A percentile compares a stretch with the other conserved stretches of the same genome.
These are phyloP conservation scores for Prunus salicina DNA, from an alignment of 306 rosid species.

Conservation along the genomic window DNA sequence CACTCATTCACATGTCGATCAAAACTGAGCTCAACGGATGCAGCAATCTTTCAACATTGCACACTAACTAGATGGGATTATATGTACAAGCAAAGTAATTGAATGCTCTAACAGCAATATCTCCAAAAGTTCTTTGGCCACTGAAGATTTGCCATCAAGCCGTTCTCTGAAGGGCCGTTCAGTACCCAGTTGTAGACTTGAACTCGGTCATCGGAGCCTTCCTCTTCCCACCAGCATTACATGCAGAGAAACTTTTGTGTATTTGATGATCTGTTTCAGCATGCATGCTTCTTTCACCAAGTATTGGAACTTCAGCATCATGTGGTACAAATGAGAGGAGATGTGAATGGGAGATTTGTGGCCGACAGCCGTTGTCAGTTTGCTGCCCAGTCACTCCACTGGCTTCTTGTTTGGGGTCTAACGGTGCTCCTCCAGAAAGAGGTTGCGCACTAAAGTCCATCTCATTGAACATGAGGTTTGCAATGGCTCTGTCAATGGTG, in stretches of 20 bases:
- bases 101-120: neutral
- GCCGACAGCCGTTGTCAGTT: slow-evolving; percentile 9
- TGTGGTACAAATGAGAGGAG: neutral
- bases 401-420: slow-evolving; percentile 21
- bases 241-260: neutral
- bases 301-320: slow-evolving; percentile 44
- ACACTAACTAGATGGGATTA: slow-evolving; percentile 13
- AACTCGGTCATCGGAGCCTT: slow-evolving; percentile 31
- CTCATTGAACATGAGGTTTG: slow-evolving; percentile 73
- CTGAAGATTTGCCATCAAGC: neutral
- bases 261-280: neutral
- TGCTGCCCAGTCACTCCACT: neutral
- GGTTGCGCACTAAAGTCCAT: slow-evolving; percentile 35
- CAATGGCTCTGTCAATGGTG: slow-evolving; percentile 73
- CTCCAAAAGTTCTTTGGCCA: neutral
- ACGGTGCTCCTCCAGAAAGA: slow-evolving; percentile 29
- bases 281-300: slow-evolving; percentile 16
- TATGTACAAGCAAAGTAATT: slow-evolving; percentile 7
- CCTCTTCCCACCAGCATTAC: slow-evolving; percentile 23
- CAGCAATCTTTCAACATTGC: slow-evolving; percentile 10
- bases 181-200: slow-evolving; percentile 18
- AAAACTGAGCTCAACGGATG: slow-evolving; percentile 30
- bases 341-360: slow-evolving; percentile 1
- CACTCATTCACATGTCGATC: slow-evolving; percentile 22
- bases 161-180: slow-evolving; percentile 9